Conservation (phyloP, 2,329 filamentous ascomycete genomes). For the Hypoxylon sp. region DNA sequence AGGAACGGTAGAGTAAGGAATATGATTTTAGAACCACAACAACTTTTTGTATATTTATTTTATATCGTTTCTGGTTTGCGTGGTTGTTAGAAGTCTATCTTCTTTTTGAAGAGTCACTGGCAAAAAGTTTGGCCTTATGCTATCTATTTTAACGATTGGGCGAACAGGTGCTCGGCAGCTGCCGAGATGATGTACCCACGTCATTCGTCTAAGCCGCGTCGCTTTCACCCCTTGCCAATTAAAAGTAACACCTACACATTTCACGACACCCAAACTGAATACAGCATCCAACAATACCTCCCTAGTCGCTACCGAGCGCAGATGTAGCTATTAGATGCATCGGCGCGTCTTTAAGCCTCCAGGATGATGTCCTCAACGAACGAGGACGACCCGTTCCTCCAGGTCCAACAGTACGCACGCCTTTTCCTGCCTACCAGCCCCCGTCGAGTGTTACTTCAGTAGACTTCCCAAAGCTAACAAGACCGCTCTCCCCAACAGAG, state of each 20-base stretch:
- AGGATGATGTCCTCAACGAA: constrained; percentile 73
- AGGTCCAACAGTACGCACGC: constrained; percentile 73
- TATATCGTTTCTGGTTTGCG: too few species aligned
- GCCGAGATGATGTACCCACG: constrained; percentile 21
- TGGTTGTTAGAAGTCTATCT: too few species aligned
- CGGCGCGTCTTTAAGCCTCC: constrained; percentile 39
- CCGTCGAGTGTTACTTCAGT: too few species aligned
- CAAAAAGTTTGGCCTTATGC: constrained; percentile 5
- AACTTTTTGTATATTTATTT: neutral
- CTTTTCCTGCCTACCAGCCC: too few species aligned
- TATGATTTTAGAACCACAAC: neutral
- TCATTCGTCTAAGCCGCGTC: constrained; percentile 26
- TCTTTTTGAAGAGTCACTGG: too few species aligned
- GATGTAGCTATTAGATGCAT: constrained; percentile 42
- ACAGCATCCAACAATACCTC: neutral
- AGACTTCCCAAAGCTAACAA: too few species aligned
- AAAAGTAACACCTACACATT: constrained; percentile 6
- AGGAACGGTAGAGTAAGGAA: neutral
- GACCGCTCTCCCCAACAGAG: constrained; percentile 61
- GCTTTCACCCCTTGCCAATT: constrained; percentile 7
- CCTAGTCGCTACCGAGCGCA: constrained; percentile 19
- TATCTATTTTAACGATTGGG: neutral
- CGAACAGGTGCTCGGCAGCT: constrained; percentile 18
- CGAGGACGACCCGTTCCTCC: constrained; percentile 75
- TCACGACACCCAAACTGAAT: neutral